These are phyloP conservation scores for Wickerhamiella lipophila DNA, from an alignment of 805 yeast species.

Conservation along the genomic window DNA sequence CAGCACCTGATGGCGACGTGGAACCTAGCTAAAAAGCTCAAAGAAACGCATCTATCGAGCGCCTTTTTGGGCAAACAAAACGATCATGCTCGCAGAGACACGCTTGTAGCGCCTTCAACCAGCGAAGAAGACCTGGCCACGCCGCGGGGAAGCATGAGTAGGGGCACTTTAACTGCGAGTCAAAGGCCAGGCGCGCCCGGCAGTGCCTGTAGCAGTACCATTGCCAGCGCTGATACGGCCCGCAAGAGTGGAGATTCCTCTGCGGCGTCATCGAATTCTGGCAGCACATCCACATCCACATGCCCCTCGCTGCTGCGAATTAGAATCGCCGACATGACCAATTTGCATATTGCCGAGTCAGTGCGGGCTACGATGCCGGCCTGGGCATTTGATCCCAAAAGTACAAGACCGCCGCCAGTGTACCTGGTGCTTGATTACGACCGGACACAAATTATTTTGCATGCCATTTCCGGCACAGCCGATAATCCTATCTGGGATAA, in stretches of 20 bases:
- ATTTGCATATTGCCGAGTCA: conserved; percentile 35
- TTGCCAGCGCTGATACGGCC: background rate
- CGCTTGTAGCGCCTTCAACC: conserved; percentile 8
- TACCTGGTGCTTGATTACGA: conserved; percentile 88
- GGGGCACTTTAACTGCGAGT: conserved; percentile 2
- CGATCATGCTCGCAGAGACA: conserved; percentile 8
- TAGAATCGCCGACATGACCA: conserved; percentile 34
- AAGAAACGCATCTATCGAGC: conserved; percentile 30
- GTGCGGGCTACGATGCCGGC: conserved; percentile 25
- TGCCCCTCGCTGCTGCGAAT: conserved; percentile 35
- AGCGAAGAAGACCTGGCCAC: conserved; percentile 17
- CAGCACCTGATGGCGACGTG: conserved; percentile 25
- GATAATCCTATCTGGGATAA: conserved; percentile 73
- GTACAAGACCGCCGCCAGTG: conserved; percentile 48
- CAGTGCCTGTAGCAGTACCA: background rate
- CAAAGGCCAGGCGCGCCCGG: background rate
- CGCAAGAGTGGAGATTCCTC: background rate
- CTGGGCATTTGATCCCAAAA: conserved; percentile 31
- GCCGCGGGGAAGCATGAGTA: conserved; percentile 27
- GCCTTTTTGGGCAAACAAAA: conserved; percentile 17
- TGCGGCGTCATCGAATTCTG: conserved; percentile 1
- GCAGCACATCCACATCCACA: conserved; percentile 20
- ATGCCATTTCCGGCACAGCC: conserved; percentile 74
- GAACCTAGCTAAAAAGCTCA: conserved; percentile 38
- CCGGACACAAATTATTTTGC: conserved; percentile 79